Base-by-base conservation (phyloP, 352 stramenopile genomes). In the Phytopythium boreale region DNA sequence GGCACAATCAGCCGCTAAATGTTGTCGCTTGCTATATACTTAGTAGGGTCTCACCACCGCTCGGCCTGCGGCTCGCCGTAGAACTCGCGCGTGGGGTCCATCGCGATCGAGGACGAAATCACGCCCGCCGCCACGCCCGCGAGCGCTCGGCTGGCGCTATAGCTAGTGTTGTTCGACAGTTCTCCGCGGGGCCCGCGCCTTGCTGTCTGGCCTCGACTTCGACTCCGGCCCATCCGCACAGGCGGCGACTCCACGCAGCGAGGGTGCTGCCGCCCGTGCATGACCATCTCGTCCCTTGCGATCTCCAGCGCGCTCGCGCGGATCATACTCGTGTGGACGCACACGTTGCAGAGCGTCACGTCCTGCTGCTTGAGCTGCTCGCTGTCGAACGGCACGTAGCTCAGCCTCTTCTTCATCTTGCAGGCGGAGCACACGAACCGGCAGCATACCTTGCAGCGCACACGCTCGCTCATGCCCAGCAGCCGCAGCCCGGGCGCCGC, bases 361-460 rank as follows among this genome's bases (percentile, higher is more conserved):
- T 77, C 73, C 37, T 71, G 73, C 63, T 78, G 60, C 37, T 72
- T 29, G 26, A 80, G 60, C 56, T 70, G 68, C 2, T 59, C 69
- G 11, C 27, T 34, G 22, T 68, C 36, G 14, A 66, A 63, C n/a
- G 72, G 59, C 49, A 74, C 44, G 55, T 63, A 76, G 24, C 39
- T 69, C 46, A 88, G 63, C 20, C 61, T 71, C 57, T 80, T 82
- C 63, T 85, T 88, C 37, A 85, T 68, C 26, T 74, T 76, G 59
- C 79, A 88, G 6, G 76, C 67, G 6, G 75, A 82, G 58, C 79
- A 88, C 64, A 88, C 79, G 34, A 73, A 73, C 2, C 75, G 72
- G 59, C 63, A 73, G 64, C 79, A 88, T 27, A 88, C 59, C 29
- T 77, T 70, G 37, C 79, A 88, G 24, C 56, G 37, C 37, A 31